A percentile compares a stretch with the other conserved stretches of the same genome.
phyloP scores from a whole-genome alignment of 2,329 filamentous ascomycete species.

The Verruconis gallopava region DNA sequence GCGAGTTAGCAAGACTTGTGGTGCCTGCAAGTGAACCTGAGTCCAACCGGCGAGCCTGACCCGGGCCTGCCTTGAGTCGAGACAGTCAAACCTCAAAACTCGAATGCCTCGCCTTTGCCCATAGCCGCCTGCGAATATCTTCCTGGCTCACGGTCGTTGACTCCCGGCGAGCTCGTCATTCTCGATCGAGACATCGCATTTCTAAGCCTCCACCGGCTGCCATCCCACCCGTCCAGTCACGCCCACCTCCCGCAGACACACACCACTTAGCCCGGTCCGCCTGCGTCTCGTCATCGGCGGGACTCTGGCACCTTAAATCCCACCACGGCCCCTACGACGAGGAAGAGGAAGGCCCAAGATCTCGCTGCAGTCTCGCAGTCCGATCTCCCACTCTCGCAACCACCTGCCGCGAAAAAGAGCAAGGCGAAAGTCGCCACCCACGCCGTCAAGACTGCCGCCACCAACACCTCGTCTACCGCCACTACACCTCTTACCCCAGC shows the following conservation, averaged over 20 bases:
- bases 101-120: too few species aligned
- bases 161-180: too few species aligned
- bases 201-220: too few species aligned
- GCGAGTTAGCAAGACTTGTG: too few species aligned
- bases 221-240: too few species aligned
- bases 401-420: conserved; percentile 10
- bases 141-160: too few species aligned
- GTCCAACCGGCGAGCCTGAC: too few species aligned
- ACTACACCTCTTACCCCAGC: conserved; percentile 9
- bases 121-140: too few species aligned
- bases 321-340: conserved; percentile 19
- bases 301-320: conserved; percentile 14
- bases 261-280: conserved; percentile 10
- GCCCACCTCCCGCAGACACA: conserved; percentile 15
- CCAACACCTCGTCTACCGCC: neutral
- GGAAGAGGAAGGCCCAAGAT: conserved; percentile 20
- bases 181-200: too few species aligned
- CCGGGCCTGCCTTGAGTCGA: too few species aligned
- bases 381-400: neutral
- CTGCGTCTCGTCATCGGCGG: conserved; percentile 15
- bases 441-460: conserved; percentile 23
- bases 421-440: conserved; percentile 11
- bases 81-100: too few species aligned
- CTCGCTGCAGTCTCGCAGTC: neutral
- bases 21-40: too few species aligned